These are phyloP conservation scores for Pseudogymnoascus sp. DNA, from an alignment of 2,329 filamentous ascomycete genomes.

Conservation along the genomic window DNA sequence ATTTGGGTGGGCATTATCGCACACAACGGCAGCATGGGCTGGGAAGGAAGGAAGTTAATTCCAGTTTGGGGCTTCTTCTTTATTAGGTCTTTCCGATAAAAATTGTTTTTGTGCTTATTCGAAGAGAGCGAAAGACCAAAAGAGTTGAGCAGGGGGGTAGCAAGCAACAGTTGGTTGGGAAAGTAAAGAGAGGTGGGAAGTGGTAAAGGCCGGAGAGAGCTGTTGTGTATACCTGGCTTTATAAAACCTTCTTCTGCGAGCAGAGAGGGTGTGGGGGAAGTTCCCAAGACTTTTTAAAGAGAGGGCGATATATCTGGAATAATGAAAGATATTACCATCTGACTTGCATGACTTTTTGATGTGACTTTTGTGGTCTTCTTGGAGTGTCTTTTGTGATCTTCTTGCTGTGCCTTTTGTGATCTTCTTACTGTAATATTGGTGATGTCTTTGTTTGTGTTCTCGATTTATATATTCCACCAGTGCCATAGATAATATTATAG, in stretches of 20 bases:
- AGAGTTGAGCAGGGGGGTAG: background rate
- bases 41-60: background rate
- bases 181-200: background rate
- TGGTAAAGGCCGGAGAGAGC: background rate
- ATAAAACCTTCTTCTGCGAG: background rate
- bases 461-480: background rate
- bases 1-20: constrained; percentile 5
- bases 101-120: background rate
- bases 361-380: background rate
- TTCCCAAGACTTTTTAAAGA: constrained; percentile 1
- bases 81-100: constrained; percentile 2
- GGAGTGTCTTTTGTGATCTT: background rate
- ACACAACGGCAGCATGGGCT: background rate
- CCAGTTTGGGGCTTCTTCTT: background rate
- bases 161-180: background rate
- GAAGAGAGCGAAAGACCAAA: constrained; percentile 3
- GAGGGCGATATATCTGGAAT: constrained; percentile 9
- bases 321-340: constrained; percentile 10
- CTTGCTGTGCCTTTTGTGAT: background rate
- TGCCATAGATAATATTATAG: background rate
- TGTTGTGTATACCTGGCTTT: background rate
- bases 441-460: background rate
- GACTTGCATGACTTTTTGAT: background rate
- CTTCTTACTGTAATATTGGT: background rate
- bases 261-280: background rate